Base-by-base conservation (phyloP, 2,329 filamentous ascomycete species). In the Podosphaera aphanis region DNA sequence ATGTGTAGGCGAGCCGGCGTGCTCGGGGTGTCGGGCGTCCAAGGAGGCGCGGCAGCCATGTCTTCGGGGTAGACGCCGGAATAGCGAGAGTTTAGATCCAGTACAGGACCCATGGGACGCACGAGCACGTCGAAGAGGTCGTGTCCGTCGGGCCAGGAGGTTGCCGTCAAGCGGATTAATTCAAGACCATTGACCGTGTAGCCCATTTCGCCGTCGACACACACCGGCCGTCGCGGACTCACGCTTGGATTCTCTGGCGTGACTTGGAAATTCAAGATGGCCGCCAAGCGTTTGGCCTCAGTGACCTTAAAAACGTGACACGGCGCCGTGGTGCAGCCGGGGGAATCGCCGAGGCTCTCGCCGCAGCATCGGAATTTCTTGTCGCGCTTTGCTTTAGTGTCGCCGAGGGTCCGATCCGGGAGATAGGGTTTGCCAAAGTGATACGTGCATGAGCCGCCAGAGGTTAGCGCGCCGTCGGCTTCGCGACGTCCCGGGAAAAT, bases 181-280 rank as follows among this genome's bases (percentile, higher is more conserved):
- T 98, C 90, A 51, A 95, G 65, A 0, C 92, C 90, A 43, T 79
- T 62, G 0, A 83, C 82, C 0, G 92, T 98, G 58, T 93, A 95
- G 3, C 83, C 83, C 90, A 98, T 98, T 59, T 98, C 90, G 56
- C 90, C 95, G 60, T 98, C 90, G 55, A 98, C 88, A 51, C 77
- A 80, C 10, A 95, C 75, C 2, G 80, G 83, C 31, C 72, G 71
- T 45, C 70, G 64, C 13, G 15, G 11, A 1, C 61, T 55, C 0
- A 66, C 63, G 2, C 62, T 55, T 1, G 64, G 59, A 52, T 84
- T 85, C 11, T 67, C 62, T 0, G 86, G 86, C 0, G 90, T 95
- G 49, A 73, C 63, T 47, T 74, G 70, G 59, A 92, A 98, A 44
- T 88, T 85, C 55, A 92, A 69, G 2, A 88, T 64, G 0, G 77